Evolutionary conservation across 2,329 filamentous ascomycete species (phyloP).

Genomic region (Torrubiellomyces zombiae): DNA sequence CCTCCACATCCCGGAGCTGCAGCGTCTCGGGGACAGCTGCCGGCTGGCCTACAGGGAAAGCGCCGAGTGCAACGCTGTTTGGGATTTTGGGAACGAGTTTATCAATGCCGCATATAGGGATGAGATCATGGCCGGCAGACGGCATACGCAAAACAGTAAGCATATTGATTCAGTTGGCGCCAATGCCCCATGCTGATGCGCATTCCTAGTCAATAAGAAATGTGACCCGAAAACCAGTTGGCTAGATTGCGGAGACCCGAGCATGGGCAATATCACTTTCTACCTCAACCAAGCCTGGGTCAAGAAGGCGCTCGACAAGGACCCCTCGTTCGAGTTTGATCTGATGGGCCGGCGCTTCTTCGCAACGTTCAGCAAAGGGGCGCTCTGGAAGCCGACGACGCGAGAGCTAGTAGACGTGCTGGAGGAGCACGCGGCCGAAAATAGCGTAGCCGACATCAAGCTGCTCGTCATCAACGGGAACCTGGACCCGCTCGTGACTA

Average conservation of each 20-base stretch:
- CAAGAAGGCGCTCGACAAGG: constrained; percentile 7
- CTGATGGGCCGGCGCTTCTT: not conserved
- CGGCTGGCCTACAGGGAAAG: constrained; percentile 74
- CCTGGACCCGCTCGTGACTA: constrained; percentile 8
- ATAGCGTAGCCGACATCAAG: constrained; percentile 5
- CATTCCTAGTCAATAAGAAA: not conserved
- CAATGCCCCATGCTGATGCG: too few species aligned
- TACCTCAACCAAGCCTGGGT: constrained; percentile 10
- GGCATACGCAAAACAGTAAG: too few species aligned
- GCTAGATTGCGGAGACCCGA: constrained; percentile 2
- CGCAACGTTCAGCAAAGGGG: not conserved
- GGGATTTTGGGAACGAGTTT: constrained; percentile 17
- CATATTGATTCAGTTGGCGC: too few species aligned
- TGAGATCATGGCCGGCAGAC: too few species aligned
- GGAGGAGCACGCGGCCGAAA: constrained; percentile 5
- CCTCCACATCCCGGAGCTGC: constrained; percentile 24
- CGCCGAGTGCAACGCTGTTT: constrained; percentile 46
- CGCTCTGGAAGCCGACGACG: not conserved
- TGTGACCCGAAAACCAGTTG: not conserved
- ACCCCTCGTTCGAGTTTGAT: constrained; percentile 63
- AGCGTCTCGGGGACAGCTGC: constrained; percentile 37
- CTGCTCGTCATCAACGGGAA: constrained; percentile 10
- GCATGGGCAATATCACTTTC: constrained; percentile 8
- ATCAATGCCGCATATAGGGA: not conserved
- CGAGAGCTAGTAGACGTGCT: constrained; percentile 5